phyloP scores from a whole-genome alignment of 1,284 basidiomycete genomes.

The Trametes polyzona region DNA sequence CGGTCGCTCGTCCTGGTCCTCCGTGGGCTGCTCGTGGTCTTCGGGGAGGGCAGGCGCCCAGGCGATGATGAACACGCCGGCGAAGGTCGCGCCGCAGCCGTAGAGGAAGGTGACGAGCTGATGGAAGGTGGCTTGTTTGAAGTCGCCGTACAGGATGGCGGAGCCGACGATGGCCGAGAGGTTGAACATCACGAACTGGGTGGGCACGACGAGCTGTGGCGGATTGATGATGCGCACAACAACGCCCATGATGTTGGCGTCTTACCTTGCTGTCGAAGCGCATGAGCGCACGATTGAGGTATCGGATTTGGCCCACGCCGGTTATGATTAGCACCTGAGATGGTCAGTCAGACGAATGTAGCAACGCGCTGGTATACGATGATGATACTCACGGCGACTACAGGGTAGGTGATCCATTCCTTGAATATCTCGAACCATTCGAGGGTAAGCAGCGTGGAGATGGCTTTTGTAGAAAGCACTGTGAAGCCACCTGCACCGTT shows the following conservation, averaged over 20 bases:
- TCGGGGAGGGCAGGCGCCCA: slow-evolving; percentile 47
- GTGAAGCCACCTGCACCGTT: slow-evolving; percentile 81
- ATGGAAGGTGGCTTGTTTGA: slow-evolving; percentile 79
- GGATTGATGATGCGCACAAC: not conserved
- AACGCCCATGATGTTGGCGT: slow-evolving; percentile 12
- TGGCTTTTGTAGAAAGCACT: slow-evolving; percentile 91
- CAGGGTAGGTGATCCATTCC: slow-evolving; percentile 80
- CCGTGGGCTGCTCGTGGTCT: slow-evolving; percentile 31
- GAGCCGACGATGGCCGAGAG: slow-evolving; percentile 90
- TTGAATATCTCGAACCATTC: slow-evolving; percentile 77
- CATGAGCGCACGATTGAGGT: slow-evolving; percentile 89
- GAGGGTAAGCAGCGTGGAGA: slow-evolving; percentile 83
- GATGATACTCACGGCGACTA: slow-evolving; percentile 55
- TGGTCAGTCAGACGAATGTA: not conserved
- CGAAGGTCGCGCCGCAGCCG: slow-evolving; percentile 81
- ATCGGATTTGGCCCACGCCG: slow-evolving; percentile 89
- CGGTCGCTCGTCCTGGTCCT: slow-evolving; percentile 13
- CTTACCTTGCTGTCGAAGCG: slow-evolving; percentile 83
- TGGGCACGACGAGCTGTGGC: slow-evolving; percentile 83
- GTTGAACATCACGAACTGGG: slow-evolving; percentile 92
- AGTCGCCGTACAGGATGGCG: slow-evolving; percentile 93
- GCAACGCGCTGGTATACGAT: not conserved
- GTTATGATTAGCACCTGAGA: slow-evolving; percentile 74
- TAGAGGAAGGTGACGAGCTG: slow-evolving; percentile 87
- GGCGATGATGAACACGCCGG: slow-evolving; percentile 85